These are phyloP conservation scores for Pyrenophora teres DNA, from an alignment of 2,329 filamentous ascomycete species.

Conservation along the genomic window DNA sequence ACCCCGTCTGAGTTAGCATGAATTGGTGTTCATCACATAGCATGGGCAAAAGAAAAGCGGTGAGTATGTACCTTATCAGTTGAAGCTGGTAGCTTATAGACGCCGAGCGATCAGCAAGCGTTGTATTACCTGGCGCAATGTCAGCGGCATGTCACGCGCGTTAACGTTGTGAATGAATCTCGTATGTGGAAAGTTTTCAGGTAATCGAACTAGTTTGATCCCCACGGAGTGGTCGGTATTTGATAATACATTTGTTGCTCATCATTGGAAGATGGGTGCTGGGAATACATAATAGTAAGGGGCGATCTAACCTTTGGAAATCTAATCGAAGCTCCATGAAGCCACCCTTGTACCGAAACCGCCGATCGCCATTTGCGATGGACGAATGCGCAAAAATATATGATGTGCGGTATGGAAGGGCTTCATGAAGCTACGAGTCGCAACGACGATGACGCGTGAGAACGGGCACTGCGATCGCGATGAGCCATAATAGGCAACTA, in stretches of 20 bases:
- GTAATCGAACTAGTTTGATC: conserved; percentile 49
- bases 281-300: not conserved
- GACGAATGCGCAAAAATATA: conserved; percentile 1
- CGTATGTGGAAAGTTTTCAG: conserved; percentile 29
- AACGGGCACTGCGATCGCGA: not conserved
- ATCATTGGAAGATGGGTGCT: conserved; percentile 32
- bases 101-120: not conserved
- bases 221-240: conserved; percentile 47
- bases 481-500: not conserved
- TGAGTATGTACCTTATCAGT: conserved; percentile 16
- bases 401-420: not conserved
- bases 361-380: conserved; percentile 1
- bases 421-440: conserved; percentile 6
- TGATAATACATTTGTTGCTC: conserved; percentile 48
- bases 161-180: conserved; percentile 1
- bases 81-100: not conserved
- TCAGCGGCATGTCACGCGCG: conserved; percentile 14
- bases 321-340: conserved; percentile 21
- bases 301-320: conserved; percentile 22
- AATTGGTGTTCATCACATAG: conserved; percentile 45
- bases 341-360: conserved; percentile 1
- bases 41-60: conserved; percentile 10
- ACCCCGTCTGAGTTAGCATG: conserved; percentile 48
- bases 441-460: not conserved
- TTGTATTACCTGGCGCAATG: conserved; percentile 12